A percentile compares a stretch with the other conserved stretches of the same genome.
phyloP scores from a whole-genome alignment of 805 yeast species.

The Wickerhamiella lipophila region DNA sequence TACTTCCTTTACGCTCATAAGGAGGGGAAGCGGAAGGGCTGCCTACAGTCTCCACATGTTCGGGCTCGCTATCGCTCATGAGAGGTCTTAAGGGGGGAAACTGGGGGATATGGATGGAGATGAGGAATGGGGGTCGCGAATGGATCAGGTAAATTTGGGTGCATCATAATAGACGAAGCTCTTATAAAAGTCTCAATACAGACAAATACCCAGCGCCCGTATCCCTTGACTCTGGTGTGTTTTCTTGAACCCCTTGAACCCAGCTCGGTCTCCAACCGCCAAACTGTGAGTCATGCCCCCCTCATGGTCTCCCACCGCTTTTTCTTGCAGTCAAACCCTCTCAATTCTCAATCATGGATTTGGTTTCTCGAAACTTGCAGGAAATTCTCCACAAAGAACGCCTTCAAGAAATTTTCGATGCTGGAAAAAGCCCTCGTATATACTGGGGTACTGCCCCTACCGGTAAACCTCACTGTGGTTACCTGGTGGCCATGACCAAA shows the following conservation, averaged over 20 bases:
- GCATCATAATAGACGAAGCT: too few relatives aligned
- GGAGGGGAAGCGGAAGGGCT: constrained; percentile 9
- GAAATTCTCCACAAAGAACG: constrained; percentile 84
- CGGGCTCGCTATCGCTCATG: constrained; percentile 12
- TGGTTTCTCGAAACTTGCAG: constrained; percentile 77
- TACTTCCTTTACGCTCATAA: not conserved
- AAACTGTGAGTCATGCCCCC: not conserved
- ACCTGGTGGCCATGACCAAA: constrained; percentile 95
- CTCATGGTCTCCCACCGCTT: not conserved
- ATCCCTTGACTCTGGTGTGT: too few relatives aligned
- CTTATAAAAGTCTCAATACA: too few relatives aligned
- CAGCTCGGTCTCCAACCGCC: not conserved
- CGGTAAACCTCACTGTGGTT: constrained; percentile 97
- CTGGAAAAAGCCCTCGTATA: constrained; percentile 68
- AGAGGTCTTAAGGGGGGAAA: not conserved
- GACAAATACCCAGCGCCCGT: too few relatives aligned
- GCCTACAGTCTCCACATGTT: constrained; percentile 12
- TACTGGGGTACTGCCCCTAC: constrained; percentile 99
- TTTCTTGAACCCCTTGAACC: too few relatives aligned
- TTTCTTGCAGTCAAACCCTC: too few relatives aligned
- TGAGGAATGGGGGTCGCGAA: too few relatives aligned
- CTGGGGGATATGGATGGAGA: too few relatives aligned
- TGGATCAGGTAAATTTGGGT: too few relatives aligned
- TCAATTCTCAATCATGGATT: constrained; percentile 31
- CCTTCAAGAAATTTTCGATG: constrained; percentile 69